Base-by-base conservation (phyloP, 2,329 filamentous ascomycete genomes). In the Fusarium transvaalense region DNA sequence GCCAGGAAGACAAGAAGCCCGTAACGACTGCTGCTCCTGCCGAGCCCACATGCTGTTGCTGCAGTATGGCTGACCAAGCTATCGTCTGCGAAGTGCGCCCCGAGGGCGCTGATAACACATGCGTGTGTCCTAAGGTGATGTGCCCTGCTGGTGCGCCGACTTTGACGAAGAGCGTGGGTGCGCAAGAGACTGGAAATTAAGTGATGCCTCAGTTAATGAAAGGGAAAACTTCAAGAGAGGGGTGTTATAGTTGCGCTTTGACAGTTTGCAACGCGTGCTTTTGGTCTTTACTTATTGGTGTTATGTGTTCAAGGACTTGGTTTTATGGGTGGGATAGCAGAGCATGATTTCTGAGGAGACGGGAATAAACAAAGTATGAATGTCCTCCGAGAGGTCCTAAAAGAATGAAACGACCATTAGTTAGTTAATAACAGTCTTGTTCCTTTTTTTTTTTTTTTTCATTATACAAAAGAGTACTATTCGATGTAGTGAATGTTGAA, bases 31-130 rank as follows among this genome's bases (percentile, higher is more conserved):
- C 50, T 42, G 50, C 56, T 12, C 32, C 61, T 37, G 27, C 53
- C 7, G 35, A 42, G 17, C 25, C 46, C 7, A 60, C 61, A 5
- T 75, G 73, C 57, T 75, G 73, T 50, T 75, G 71, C 60, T 75
- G 73, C 48, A 57, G 72, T 47, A 10, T 56, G 10, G 53, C 46
- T 8, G 58, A 61, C 17, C 41, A 54, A 10, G 53, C 69, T 25
- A 64, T 73, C 21, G 58, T 75, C 12, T 75, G 73, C 38, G 42
- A 64, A 21, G 39, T 70, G 17, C 66, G 66, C 46, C 45, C 55
- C 29, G 34, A 64, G 10, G 59, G 35, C 19, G 51, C 68, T 27
- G 57, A 67, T 19, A 57, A 69, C 32, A 54, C 62, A 10, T 76
- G 74, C 41, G 45, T 71, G 13, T 75, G 71, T 46, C 56, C 73